Evolutionary conservation across 768 basidiomycete genomes (phyloP).

Genomic region (Boletus rufocinnamomeus): DNA sequence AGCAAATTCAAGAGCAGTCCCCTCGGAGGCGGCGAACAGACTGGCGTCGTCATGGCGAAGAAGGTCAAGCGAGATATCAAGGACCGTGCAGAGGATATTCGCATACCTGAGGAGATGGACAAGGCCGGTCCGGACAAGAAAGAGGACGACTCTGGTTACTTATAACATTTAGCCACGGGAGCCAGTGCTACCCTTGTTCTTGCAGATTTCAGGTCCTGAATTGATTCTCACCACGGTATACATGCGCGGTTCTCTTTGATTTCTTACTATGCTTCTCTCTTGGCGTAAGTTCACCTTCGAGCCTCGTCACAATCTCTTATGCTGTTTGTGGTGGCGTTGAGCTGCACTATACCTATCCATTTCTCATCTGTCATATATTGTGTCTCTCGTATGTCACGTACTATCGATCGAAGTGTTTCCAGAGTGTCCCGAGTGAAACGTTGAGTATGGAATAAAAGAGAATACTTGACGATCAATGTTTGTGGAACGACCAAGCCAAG

Average conservation of each 20-base stretch:
- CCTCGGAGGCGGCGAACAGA: constrained; percentile 47
- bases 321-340: constrained; percentile 16
- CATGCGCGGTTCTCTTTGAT: neutral
- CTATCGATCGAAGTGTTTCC: neutral
- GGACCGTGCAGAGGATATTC: constrained; percentile 25
- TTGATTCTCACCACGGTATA: neutral
- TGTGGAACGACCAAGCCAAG: neutral
- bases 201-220: neutral
- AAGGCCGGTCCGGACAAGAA: constrained; percentile 40
- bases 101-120: constrained; percentile 39
- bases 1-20: constrained; percentile 76
- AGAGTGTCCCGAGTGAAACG: neutral
- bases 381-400: neutral
- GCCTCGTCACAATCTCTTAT: neutral
- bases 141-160: constrained; percentile 29
- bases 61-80: constrained; percentile 41
- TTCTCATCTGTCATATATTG: neutral
- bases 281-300: neutral
- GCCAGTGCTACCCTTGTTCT: neutral
- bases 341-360: constrained; percentile 17
- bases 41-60: constrained; percentile 52
- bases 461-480: neutral
- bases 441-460: neutral
- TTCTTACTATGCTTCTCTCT: neutral
- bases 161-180: constrained; percentile 18